Evolutionary conservation across 2,329 filamentous ascomycete genomes (phyloP).

Genomic region (Alternaria tenuissima): DNA sequence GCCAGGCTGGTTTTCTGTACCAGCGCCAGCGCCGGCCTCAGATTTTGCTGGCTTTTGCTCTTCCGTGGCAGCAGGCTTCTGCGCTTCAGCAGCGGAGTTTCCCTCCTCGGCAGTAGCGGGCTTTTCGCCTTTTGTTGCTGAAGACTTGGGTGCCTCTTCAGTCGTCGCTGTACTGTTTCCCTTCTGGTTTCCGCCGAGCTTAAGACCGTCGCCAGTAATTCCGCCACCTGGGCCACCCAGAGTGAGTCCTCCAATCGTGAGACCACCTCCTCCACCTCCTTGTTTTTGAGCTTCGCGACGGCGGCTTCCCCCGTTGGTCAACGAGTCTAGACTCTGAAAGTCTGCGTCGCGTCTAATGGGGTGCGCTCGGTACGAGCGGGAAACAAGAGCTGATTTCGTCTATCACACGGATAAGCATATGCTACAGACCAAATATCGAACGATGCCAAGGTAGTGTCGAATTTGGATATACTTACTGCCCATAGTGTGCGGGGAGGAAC

Average conservation of each 20-base stretch:
- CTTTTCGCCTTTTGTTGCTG: constrained; percentile 13
- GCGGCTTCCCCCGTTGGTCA: constrained; percentile 1
- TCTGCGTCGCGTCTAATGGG: constrained; percentile 18
- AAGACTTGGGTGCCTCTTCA: constrained; percentile 8
- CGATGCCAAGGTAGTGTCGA: background rate
- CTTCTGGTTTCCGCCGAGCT: constrained; percentile 26
- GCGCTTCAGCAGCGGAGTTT: constrained; percentile 3
- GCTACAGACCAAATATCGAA: background rate
- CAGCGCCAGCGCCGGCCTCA: constrained; percentile 18
- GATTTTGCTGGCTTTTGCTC: constrained; percentile 9
- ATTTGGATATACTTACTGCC: constrained; percentile 27
- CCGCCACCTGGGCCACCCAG: constrained; percentile 42
- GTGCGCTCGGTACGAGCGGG: constrained; percentile 23
- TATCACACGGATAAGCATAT: constrained; percentile 9
- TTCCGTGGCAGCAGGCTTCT: constrained; percentile 14
- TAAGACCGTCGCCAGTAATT: constrained; percentile 33
- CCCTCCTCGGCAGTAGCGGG: constrained; percentile 2
- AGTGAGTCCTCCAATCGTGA: constrained; percentile 42
- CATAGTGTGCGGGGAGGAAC: constrained; percentile 26
- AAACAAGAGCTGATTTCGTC: constrained; percentile 18
- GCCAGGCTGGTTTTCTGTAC: constrained; percentile 32
- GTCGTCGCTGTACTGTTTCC: constrained; percentile 17
- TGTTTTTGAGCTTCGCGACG: constrained; percentile 18
- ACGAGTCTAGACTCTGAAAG: background rate
- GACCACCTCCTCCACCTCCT: constrained; percentile 24